Evolutionary conservation across 495 filamentous ascomycete genomes (phyloP).

Genomic region (Cercophora sp.): DNA sequence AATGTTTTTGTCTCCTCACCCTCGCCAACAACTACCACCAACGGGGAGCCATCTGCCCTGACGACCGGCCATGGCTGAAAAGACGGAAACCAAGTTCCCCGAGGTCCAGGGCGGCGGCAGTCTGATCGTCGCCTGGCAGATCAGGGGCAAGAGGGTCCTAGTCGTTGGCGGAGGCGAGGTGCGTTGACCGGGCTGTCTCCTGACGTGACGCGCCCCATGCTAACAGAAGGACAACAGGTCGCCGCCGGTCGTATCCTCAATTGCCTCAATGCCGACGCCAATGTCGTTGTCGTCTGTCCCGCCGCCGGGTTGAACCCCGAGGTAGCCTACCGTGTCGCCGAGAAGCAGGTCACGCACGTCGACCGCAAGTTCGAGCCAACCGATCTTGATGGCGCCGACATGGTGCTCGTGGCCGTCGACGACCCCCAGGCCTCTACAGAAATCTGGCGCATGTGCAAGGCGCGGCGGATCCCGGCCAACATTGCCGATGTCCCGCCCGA

Average conservation of each 20-base stretch:
- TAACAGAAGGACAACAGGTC: conserved; percentile 56
- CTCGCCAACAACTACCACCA: not conserved
- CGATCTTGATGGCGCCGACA: conserved; percentile 65
- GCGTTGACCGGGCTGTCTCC: conserved; percentile 25
- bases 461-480: conserved; percentile 79
- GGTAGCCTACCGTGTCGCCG: conserved; percentile 72
- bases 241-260: conserved; percentile 91
- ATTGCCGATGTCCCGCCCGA: conserved; percentile 96
- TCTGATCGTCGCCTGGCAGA: conserved; percentile 90
- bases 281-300: conserved; percentile 80
- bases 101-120: conserved; percentile 84
- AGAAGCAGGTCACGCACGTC: conserved; percentile 69
- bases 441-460: conserved; percentile 91
- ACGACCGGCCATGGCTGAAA: conserved; percentile 42
- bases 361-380: conserved; percentile 76
- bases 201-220: no score
- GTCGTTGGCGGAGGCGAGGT: conserved; percentile 95
- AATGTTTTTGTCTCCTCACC: not conserved
- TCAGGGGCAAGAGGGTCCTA: conserved; percentile 74
- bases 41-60: not conserved
- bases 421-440: conserved; percentile 79
- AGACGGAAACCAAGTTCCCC: conserved; percentile 53
- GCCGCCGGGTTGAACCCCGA: conserved; percentile 78
- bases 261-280: conserved; percentile 89
- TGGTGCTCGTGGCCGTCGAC: conserved; percentile 92